Conservation (phyloP, 345 rosid species). For the Jatropha curcas region DNA sequence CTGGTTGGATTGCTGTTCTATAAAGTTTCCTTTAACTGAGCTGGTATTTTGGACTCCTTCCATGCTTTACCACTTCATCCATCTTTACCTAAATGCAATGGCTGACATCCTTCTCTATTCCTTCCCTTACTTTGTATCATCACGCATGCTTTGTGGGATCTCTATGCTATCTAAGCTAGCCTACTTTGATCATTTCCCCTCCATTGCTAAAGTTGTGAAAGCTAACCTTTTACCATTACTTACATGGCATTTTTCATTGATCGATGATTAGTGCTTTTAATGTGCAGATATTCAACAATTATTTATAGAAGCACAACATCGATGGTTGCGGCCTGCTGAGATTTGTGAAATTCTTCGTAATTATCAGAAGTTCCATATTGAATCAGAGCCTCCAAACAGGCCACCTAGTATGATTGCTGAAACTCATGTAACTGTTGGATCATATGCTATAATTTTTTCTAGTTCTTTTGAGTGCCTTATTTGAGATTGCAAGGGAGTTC, state of each 20-base stretch:
- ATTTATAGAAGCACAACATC: slow-evolving; percentile 69
- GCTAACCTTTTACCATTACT: not conserved
- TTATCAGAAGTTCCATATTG: slow-evolving; percentile 70
- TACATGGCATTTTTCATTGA: not conserved
- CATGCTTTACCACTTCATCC: too few species aligned
- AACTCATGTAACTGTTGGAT: not conserved
- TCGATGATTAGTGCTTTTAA: not conserved
- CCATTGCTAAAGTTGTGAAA: too few species aligned
- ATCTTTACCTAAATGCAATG: not conserved
- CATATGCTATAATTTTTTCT: not conserved
- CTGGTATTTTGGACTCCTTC: too few species aligned
- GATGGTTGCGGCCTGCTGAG: slow-evolving; percentile 96
- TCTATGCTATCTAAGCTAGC: too few species aligned
- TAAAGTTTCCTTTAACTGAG: too few species aligned
- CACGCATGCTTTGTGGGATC: not conserved
- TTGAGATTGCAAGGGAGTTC: not conserved
- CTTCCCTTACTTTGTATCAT: too few species aligned
- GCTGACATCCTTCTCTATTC: too few species aligned
- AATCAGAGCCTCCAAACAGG: slow-evolving; percentile 67
- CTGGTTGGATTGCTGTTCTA: too few species aligned
- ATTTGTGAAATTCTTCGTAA: slow-evolving; percentile 90
- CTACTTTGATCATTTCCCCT: not conserved
- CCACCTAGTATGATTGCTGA: slow-evolving; percentile 67
- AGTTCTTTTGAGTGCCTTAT: not conserved
- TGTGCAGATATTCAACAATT: slow-evolving; percentile 43